A percentile compares a stretch with the other conserved stretches of the same genome.
Evolutionary conservation across 2,329 filamentous ascomycete genomes (phyloP).

Genomic region (Fusarium palustre): DNA sequence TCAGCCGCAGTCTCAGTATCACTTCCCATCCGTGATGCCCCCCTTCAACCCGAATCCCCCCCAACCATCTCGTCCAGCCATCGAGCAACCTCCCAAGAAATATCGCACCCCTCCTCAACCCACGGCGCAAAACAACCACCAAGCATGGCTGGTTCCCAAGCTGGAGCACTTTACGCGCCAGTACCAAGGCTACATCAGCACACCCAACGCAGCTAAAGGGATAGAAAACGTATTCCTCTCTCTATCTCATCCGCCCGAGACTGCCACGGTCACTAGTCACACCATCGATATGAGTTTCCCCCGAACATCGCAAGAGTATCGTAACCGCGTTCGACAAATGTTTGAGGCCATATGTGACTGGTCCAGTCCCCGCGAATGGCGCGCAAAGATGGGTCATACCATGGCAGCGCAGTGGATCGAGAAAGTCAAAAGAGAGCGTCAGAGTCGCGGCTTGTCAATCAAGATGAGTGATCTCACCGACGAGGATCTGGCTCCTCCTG

Average conservation of each 20-base stretch:
- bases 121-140: not conserved
- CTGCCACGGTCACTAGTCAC: not conserved
- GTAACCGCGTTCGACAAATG: conserved; percentile 15
- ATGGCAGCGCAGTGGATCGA: conserved; percentile 22
- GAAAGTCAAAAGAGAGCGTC: not conserved
- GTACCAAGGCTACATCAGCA: conserved; percentile 26
- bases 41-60: not conserved
- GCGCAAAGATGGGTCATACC: conserved; percentile 34
- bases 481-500: conserved; percentile 29
- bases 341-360: conserved; percentile 43
- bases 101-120: not conserved
- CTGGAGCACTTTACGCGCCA: conserved; percentile 6
- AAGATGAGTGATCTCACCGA: conserved; percentile 20
- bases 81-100: conserved; percentile 1
- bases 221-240: conserved; percentile 8
- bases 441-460: not conserved
- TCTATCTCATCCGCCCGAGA: conserved; percentile 8
- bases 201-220: not conserved
- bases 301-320: not conserved
- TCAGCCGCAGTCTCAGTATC: not conserved
- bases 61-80: not conserved
- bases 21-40: not conserved
- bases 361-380: conserved; percentile 33
- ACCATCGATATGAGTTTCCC: conserved; percentile 30
- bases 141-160: conserved; percentile 3